These are phyloP conservation scores for Plasmodium fragile DNA, from an alignment of 169 alveolate species.

Conservation along the genomic window DNA sequence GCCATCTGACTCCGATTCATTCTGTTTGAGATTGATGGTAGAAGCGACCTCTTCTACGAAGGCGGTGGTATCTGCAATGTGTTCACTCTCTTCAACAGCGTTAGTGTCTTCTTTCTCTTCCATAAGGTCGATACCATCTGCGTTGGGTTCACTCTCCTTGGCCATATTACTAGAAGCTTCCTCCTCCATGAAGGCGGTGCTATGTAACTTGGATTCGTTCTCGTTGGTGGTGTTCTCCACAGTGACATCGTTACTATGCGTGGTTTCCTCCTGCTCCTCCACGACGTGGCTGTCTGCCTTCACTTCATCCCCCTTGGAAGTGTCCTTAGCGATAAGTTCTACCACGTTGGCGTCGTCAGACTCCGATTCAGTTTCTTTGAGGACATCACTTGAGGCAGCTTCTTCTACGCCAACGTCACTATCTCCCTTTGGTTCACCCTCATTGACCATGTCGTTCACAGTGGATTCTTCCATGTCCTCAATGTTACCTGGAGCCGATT, in stretches of 20 bases:
- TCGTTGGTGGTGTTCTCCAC: not conserved
- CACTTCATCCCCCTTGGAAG: too few species aligned
- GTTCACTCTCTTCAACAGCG: not conserved
- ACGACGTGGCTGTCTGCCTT: too few species aligned
- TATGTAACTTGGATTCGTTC: too few species aligned
- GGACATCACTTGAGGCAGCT: not conserved
- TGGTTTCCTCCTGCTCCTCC: too few species aligned
- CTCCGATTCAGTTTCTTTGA: not conserved
- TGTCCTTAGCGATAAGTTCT: too few species aligned
- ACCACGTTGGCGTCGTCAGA: too few species aligned
- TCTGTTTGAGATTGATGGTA: not conserved
- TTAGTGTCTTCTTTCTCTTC: not conserved
- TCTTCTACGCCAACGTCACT: not conserved
- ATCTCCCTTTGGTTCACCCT: not conserved
- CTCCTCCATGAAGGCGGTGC: not conserved
- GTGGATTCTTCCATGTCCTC: too few species aligned
- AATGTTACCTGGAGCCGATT: too few species aligned
- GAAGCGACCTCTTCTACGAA: not conserved
- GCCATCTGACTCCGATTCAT: not conserved
- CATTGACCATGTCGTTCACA: not conserved
- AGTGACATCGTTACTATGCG: too few species aligned
- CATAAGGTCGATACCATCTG: not conserved
- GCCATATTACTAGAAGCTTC: not conserved
- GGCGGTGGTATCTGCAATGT: not conserved
- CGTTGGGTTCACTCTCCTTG: not conserved